Base-by-base conservation (phyloP, 257 asterid genomes). In the Agastache rugosa region DNA sequence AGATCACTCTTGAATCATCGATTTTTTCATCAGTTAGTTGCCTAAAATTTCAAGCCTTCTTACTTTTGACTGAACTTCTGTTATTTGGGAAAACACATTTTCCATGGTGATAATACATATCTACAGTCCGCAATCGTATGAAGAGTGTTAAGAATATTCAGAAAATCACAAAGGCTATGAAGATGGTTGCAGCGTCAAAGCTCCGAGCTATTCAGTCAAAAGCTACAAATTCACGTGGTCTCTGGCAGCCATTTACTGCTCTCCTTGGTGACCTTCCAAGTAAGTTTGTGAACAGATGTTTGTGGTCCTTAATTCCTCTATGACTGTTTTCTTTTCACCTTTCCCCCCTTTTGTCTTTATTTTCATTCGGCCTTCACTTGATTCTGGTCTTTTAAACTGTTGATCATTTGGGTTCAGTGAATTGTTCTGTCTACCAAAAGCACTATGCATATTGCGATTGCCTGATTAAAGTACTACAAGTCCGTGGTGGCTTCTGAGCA, bases 121-220 rank as follows among this genome's bases (percentile, higher is more conserved):
- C 65, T 79, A 77, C 82, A 93, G 97, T 93, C 53, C 91, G 97
- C 79, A 93, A 89, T 81, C 89, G 98, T 60, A 93, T 93, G 98
- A 93, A 88, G 91, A 92, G 98, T 95, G 96, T 95, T 64, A 86
- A 79, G 72, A 95, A 85, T 85, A 94, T 94, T 63, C 98, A 94
- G 84, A 94, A 94, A 83, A 94, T 92, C 74, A 95, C 99, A 6
- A 95, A 95, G 91, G 99, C 99, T 47, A 95, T 95, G 99, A 95
- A 95, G 96, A 95, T 95, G 99, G 98, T 95, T 92, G 99, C 99
- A 61, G 99, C 99, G 59, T 95, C 99, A 76, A 95, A 95, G 84
- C 87, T 95, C 68, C 91, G 98, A 82, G 96, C 97, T 68, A 85
- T 95, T 79, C 99, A 95, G 68, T 82, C 89, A 31, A 87, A 74